Evolutionary conservation across 257 asterid genomes (phyloP).

Genomic region (Echium plantagineum): DNA sequence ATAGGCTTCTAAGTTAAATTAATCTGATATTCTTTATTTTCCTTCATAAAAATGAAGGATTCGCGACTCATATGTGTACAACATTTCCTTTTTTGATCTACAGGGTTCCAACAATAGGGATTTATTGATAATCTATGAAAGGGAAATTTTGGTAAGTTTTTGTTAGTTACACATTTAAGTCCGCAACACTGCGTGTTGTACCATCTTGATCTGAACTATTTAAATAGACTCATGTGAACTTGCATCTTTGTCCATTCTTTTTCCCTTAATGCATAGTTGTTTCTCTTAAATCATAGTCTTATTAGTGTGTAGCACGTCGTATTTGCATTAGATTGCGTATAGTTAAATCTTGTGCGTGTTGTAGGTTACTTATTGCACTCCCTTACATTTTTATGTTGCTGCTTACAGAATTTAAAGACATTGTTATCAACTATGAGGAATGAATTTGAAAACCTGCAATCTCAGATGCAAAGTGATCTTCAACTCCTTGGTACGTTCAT

Average conservation of each 20-base stretch:
- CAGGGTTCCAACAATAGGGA: slow-evolving; percentile 76
- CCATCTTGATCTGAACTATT: background rate
- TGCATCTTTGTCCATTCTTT: too few species aligned
- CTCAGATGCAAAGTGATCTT: slow-evolving; percentile 59
- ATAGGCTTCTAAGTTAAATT: too few species aligned
- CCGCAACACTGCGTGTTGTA: background rate
- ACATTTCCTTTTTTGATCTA: slow-evolving; percentile 14
- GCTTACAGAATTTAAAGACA: slow-evolving; percentile 56
- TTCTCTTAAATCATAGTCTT: background rate
- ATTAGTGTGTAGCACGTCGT: background rate
- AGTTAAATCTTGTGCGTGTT: background rate
- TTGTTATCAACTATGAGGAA: slow-evolving; percentile 45
- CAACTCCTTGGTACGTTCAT: slow-evolving; percentile 49
- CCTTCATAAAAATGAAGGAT: background rate
- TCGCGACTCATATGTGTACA: background rate
- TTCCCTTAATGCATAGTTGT: too few species aligned
- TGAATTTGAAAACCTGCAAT: slow-evolving; percentile 53
- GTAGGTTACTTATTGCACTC: background rate
- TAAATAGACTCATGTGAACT: too few species aligned
- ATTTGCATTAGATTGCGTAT: background rate
- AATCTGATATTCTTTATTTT: background rate
- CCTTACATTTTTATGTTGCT: slow-evolving; percentile 8
- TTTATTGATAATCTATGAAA: slow-evolving; percentile 55
- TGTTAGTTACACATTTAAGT: background rate
- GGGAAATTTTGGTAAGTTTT: slow-evolving; percentile 51